A percentile compares a stretch with the other conserved stretches of the same genome.
phyloP scores from a whole-genome alignment of 371 early-diverging fungal species.

The Conidiobolus coronatus region DNA sequence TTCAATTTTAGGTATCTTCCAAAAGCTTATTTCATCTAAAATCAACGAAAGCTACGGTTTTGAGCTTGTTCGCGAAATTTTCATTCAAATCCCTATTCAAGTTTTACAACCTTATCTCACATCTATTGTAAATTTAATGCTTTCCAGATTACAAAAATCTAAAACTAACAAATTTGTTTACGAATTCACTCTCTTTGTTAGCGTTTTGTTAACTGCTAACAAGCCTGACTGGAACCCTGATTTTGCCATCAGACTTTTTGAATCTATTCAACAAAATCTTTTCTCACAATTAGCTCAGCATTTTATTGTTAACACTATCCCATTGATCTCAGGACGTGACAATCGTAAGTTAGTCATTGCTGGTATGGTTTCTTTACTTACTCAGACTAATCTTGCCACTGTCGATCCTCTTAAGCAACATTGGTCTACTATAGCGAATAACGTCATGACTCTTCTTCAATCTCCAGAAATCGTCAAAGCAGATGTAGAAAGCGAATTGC shows the following conservation, averaged over 20 bases:
- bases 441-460: background rate
- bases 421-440: background rate
- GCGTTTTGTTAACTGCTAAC: background rate
- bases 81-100: slow-evolving; percentile 40
- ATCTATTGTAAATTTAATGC: slow-evolving; percentile 44
- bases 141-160: slow-evolving; percentile 46
- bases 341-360: background rate
- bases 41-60: slow-evolving; percentile 70
- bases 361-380: background rate
- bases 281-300: background rate
- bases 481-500: background rate
- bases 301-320: background rate
- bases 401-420: background rate
- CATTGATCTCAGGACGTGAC: background rate
- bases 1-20: slow-evolving; percentile 81
- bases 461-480: background rate
- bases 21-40: slow-evolving; percentile 69
- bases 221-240: background rate
- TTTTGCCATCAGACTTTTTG: background rate
- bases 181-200: background rate
- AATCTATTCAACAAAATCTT: background rate
- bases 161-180: slow-evolving; percentile 42
- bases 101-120: slow-evolving; percentile 32
- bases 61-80: slow-evolving; percentile 45
- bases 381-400: background rate